Conservation (phyloP, 2,329 filamentous ascomycete species). For the Talaromyces sp. region DNA sequence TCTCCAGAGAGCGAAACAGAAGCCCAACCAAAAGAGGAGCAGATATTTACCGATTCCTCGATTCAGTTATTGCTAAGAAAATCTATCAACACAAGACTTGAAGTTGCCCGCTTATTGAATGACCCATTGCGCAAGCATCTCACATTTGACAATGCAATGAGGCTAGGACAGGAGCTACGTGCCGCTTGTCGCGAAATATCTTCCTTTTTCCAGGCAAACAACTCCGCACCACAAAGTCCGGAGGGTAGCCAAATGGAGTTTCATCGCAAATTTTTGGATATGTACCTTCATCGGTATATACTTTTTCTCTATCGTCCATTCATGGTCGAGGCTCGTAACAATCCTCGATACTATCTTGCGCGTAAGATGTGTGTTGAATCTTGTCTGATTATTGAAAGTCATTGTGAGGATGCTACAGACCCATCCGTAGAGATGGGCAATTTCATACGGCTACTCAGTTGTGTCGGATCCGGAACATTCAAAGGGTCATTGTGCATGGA, state of each 20-base stretch:
- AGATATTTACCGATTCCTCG: constrained; percentile 7
- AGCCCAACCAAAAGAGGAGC: neutral
- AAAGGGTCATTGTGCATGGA: constrained; percentile 22
- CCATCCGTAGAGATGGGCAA: constrained; percentile 14
- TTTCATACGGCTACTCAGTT: constrained; percentile 15
- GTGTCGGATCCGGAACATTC: constrained; percentile 19
- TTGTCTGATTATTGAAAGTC: constrained; percentile 13
- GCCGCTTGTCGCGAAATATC: constrained; percentile 2
- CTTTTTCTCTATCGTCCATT: constrained; percentile 10
- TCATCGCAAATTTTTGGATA: constrained; percentile 7
- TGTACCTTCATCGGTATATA: constrained; percentile 10
- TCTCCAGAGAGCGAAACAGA: neutral
- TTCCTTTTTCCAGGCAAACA: constrained; percentile 1
- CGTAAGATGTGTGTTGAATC: constrained; percentile 12
- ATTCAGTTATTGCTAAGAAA: constrained; percentile 8
- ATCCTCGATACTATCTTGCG: constrained; percentile 10
- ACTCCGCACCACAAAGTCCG: neutral
- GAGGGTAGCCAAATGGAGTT: neutral
- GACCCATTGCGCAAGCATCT: constrained; percentile 15
- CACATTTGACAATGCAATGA: constrained; percentile 9
- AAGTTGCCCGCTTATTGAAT: constrained; percentile 8
- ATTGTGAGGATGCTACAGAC: constrained; percentile 12
- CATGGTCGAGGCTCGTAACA: constrained; percentile 11
- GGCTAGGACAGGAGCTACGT: constrained; percentile 2
- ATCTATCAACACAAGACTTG: constrained; percentile 4